Evolutionary conservation across 1,139 yeast species (phyloP), one percentile per base, ranked within the genome.

Genomic region (Pneumocystis carinii): DNA sequence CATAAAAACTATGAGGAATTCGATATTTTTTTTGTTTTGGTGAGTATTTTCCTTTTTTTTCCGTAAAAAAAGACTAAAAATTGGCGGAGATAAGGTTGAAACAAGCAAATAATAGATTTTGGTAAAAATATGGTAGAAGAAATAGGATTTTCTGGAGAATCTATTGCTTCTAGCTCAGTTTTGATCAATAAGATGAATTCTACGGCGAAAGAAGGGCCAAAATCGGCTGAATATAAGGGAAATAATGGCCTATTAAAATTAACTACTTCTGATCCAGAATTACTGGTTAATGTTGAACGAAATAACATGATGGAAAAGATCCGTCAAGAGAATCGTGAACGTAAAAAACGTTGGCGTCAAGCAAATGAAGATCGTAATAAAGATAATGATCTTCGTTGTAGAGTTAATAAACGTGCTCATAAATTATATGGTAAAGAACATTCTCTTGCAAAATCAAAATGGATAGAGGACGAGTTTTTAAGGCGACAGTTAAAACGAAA

Each of bases 281-380:
- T 17, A 8, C 27, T 41, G 17, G 17, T 8, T 6, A 41, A 8
- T 41, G 27, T 10, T 24, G 29, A 48, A 48, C 24, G 15, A 7
- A 29, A 12, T 4, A 19, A 37, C 14, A 12, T 57, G n/a, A 56
- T 62, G 2, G 66, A 63, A n/a, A 62, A 64, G 14, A 64, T 61
- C 8, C 62, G 66, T 8, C 72, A 82, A 36, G 95, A 85, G 64
- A 90, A 90, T 70, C 79, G 96, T 62, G 92, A 87, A 67, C 79
- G 97, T 55, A 92, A 92, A 75, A 85, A 90, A 75, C 82, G 83
- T 69, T 92, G 97, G 97, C 81, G 97, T 71, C 92, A 84, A 66
- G 85, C 83, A 48, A 90, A 90, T 72, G 81, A 82, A 17, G 86
- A 86, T 67, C 79, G 94, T 67, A 90, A 90, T 72, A 85, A 88